phyloP scores from a whole-genome alignment of 768 basidiomycete genomes.

The Tulasnella calospora region DNA sequence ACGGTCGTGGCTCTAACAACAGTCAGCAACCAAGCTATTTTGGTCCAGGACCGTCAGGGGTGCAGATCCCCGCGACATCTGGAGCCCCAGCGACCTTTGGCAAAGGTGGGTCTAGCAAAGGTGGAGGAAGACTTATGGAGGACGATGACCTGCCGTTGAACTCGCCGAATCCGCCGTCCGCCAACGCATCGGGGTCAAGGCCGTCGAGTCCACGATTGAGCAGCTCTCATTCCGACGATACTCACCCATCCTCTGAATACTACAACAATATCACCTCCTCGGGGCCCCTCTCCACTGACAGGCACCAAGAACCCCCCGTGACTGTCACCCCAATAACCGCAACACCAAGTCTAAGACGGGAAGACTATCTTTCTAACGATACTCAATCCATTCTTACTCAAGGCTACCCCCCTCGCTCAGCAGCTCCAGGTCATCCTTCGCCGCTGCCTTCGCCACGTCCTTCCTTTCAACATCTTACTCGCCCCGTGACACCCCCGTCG shows the following conservation, averaged over 20 bases:
- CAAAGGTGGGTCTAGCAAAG: background rate
- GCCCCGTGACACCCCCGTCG: constrained; percentile 8
- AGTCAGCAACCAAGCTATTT: constrained; percentile 5
- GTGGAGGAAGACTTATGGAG: constrained; percentile 8
- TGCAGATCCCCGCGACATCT: background rate
- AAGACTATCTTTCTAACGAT: background rate
- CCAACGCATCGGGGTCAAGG: constrained; percentile 17
- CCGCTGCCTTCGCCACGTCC: constrained; percentile 1
- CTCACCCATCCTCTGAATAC: constrained; percentile 13
- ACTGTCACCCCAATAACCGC: constrained; percentile 8
- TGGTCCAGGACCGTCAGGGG: constrained; percentile 14
- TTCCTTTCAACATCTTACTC: background rate
- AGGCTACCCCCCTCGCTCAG: background rate
- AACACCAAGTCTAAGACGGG: background rate
- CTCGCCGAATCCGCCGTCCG: constrained; percentile 25
- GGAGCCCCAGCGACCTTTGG: background rate
- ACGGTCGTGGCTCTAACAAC: constrained; percentile 14
- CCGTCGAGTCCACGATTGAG: constrained; percentile 22
- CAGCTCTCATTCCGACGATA: constrained; percentile 25
- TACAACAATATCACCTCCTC: constrained; percentile 4
- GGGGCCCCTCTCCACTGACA: background rate
- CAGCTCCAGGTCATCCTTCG: constrained; percentile 1
- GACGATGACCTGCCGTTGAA: constrained; percentile 13
- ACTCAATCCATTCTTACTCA: background rate
- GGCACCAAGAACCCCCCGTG: constrained; percentile 1